A percentile compares a stretch with the other conserved stretches of the same genome.
Conservation (phyloP, 2,329 filamentous ascomycete genomes). For the Tetracladium maxilliforme region DNA sequence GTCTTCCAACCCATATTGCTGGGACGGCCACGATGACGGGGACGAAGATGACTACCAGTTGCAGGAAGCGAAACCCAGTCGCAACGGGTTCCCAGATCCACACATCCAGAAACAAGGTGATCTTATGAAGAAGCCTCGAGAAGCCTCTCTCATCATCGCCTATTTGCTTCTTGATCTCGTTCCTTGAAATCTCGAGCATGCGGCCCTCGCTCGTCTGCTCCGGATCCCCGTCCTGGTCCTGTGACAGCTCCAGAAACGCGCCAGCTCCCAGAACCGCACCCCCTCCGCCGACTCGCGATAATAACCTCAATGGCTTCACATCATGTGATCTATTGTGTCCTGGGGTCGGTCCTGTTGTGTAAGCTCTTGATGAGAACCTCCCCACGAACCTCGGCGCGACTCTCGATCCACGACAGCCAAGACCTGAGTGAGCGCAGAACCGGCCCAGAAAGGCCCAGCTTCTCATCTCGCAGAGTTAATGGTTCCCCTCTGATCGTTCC, state of each 20-base stretch:
- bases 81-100: conserved; percentile 76
- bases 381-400: too few relatives aligned
- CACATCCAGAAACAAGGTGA: conserved; percentile 54
- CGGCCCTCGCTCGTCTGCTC: conserved; percentile 63
- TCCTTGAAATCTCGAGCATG: conserved; percentile 71
- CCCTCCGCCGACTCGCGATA: too few relatives aligned
- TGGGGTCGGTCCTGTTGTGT: too few relatives aligned
- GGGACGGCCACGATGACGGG: conserved; percentile 76
- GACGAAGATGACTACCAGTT: conserved; percentile 78
- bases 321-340: too few relatives aligned
- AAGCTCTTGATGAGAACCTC: too few relatives aligned
- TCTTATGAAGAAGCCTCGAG: conserved; percentile 36
- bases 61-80: conserved; percentile 76
- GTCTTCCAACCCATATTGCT: conserved; percentile 61
- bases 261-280: conserved; percentile 39
- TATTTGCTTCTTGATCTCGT: conserved; percentile 60
- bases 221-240: conserved; percentile 36
- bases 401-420: too few relatives aligned
- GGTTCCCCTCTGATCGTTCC: too few relatives aligned
- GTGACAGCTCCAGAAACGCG: conserved; percentile 41
- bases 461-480: too few relatives aligned
- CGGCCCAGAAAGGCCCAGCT: too few relatives aligned
- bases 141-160: conserved; percentile 46
- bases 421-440: too few relatives aligned
- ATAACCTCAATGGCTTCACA: conserved; percentile 6